phyloP scores from a whole-genome alignment of 306 rosid genomes.

The Canavalia ensiformis region DNA sequence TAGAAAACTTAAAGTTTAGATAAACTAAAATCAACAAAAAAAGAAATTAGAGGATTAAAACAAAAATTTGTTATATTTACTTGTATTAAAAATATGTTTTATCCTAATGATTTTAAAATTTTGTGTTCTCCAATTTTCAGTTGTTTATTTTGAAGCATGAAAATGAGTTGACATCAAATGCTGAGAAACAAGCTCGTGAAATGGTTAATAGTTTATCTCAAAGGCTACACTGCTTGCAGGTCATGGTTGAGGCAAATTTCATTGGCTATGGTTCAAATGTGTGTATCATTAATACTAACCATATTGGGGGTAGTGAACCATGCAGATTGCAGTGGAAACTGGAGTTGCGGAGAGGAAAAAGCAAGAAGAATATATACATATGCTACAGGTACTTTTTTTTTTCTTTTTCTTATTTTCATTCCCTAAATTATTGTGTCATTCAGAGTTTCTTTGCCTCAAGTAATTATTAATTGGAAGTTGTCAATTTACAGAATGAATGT shows the following conservation, averaged over 20 bases:
- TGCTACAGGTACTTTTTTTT: constrained; percentile 32
- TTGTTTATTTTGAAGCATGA: constrained; percentile 48
- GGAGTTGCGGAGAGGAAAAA: constrained; percentile 43
- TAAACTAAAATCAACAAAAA: too few species aligned
- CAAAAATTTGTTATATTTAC: too few species aligned
- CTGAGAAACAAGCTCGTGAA: constrained; percentile 54
- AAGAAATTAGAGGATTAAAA: too few species aligned
- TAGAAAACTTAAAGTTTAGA: too few species aligned
- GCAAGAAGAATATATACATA: constrained; percentile 44
- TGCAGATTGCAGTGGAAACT: constrained; percentile 46
- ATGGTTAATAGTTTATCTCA: constrained; percentile 51
- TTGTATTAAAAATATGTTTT: too few species aligned
- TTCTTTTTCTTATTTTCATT: neutral
- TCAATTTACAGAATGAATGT: constrained; percentile 44
- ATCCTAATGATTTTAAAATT: neutral
- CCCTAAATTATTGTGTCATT: neutral
- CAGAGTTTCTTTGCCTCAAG: neutral
- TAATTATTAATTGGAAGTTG: neutral
- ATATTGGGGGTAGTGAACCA: neutral
- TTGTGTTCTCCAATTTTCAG: constrained; percentile 32
- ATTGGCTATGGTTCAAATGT: neutral
- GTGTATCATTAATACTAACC: constrained; percentile 1
- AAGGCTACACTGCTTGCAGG: constrained; percentile 44
- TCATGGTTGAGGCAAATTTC: constrained; percentile 1
- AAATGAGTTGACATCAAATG: constrained; percentile 44